Base-by-base conservation (phyloP, 805 yeast species). In the Wickerhamomyces chambardii region DNA sequence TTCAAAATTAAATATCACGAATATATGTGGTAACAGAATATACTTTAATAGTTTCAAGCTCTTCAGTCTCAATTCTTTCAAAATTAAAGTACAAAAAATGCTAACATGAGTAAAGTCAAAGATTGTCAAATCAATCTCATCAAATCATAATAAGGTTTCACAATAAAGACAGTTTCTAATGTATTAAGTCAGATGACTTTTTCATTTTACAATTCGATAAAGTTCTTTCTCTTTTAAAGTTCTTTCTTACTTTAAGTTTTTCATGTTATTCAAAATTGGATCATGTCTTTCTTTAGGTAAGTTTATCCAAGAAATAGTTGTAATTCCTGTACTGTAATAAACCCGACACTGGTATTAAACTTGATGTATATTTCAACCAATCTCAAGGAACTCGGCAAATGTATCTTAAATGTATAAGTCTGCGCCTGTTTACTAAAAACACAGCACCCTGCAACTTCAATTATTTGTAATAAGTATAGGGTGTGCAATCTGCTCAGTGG, bases 31-130 rank as follows among this genome's bases (percentile, higher is more conserved):
- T n/a, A n/a, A n/a, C n/a, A n/a, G n/a, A n/a, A n/a, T n/a, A n/a
- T n/a, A n/a, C n/a, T n/a, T n/a, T n/a, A n/a, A n/a, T n/a, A n/a
- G n/a, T n/a, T n/a, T n/a, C n/a, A n/a, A n/a, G n/a, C n/a, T n/a
- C n/a, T n/a, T n/a, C n/a, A n/a, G n/a, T n/a, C n/a, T n/a, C n/a
- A n/a, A n/a, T n/a, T n/a, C n/a, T n/a, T n/a, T n/a, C n/a, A 19
- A 6, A 19, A 19, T 6, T 19, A 19, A 6, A 24, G 29, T 37
- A 37, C 25, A 41, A 45, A 44, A 44, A 47, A 48, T 48, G 53
- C 49, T 48, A 42, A 44, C 53, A 47, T 47, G 50, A 48, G 53
- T 48, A 48, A 47, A 47, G 51, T 40, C 40, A 41, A 43, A 44
- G 39, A 35, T 39, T 42, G 35, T 30, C 28, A 39, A 48, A 31